Conservation (phyloP, 306 rosid genomes). For the Arachis stenosperma region DNA sequence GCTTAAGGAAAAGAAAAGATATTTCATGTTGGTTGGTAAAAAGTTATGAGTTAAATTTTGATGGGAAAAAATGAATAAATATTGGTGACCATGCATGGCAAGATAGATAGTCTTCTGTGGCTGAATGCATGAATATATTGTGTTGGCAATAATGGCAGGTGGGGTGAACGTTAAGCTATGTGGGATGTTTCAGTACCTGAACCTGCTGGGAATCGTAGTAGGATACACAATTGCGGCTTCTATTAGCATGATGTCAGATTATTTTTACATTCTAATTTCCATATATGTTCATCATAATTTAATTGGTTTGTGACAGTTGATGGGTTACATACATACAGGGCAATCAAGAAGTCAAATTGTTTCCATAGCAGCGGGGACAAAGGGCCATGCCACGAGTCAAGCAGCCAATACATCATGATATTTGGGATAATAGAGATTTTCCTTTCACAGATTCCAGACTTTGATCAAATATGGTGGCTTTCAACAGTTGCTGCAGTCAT, state of each 20-base stretch:
- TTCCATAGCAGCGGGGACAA: slow-evolving; percentile 45
- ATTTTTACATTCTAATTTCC: too few species aligned
- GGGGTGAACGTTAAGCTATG: slow-evolving; percentile 46
- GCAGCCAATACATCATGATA: slow-evolving; percentile 50
- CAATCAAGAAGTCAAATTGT: slow-evolving; percentile 56
- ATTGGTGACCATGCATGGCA: not conserved
- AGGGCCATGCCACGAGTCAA: slow-evolving; percentile 60
- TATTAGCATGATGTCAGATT: slow-evolving; percentile 63
- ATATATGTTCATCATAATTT: not conserved
- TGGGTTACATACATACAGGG: slow-evolving; percentile 45
- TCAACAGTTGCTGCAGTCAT: slow-evolving; percentile 62
- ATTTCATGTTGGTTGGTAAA: too few species aligned
- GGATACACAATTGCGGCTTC: slow-evolving; percentile 72
- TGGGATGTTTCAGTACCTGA: slow-evolving; percentile 57
- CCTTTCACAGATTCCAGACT: slow-evolving; percentile 66
- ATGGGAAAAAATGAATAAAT: too few species aligned
- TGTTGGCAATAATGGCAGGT: slow-evolving; percentile 41
- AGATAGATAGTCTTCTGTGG: not conserved
- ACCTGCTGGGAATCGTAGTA: slow-evolving; percentile 55
- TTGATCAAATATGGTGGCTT: slow-evolving; percentile 77
- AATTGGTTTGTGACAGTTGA: not conserved
- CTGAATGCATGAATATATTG: too few species aligned
- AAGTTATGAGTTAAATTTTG: too few species aligned
- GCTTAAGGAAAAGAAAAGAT: too few species aligned
- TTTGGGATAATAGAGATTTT: slow-evolving; percentile 49